A percentile compares a stretch with the other conserved stretches of the same genome.
phyloP scores from a whole-genome alignment of 1,284 basidiomycete genomes.

The Athelia sp. region DNA sequence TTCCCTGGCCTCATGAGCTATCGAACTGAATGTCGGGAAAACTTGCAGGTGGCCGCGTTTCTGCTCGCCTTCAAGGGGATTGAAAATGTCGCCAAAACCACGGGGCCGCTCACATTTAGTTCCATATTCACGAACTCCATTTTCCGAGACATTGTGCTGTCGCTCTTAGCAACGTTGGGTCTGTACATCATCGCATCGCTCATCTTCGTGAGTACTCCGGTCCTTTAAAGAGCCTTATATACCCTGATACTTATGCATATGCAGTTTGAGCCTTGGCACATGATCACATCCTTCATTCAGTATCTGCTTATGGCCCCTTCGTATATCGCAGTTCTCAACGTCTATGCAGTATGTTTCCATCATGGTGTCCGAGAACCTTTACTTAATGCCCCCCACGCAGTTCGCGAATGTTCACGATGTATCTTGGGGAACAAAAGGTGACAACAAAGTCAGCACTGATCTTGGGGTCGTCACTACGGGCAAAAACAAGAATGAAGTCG shows the following conservation, averaged over 20 bases:
- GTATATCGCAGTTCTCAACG: constrained; percentile 88
- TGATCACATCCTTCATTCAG: constrained; percentile 92
- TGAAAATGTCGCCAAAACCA: constrained; percentile 43
- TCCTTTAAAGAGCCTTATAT: background rate
- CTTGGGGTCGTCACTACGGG: constrained; percentile 69
- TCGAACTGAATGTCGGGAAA: constrained; percentile 6
- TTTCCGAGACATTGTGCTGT: constrained; percentile 84
- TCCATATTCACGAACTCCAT: constrained; percentile 72
- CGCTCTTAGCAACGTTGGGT: constrained; percentile 81
- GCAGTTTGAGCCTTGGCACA: constrained; percentile 87
- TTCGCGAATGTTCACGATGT: constrained; percentile 88
- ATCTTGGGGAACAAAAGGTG: constrained; percentile 90
- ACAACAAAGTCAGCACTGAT: constrained; percentile 81
- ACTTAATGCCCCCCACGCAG: constrained; percentile 25
- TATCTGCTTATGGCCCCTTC: constrained; percentile 91
- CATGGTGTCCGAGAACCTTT: constrained; percentile 1
- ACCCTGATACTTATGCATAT: constrained; percentile 5
- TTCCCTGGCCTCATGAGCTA: background rate
- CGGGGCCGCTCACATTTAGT: constrained; percentile 40
- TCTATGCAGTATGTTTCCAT: constrained; percentile 64
- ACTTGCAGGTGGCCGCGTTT: constrained; percentile 62
- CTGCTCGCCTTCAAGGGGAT: constrained; percentile 81
- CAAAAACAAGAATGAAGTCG: constrained; percentile 65
- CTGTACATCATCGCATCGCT: constrained; percentile 79
- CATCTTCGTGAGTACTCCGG: constrained; percentile 72